Conservation (phyloP, 202 grass and related monocot species). For the Hordeum pubiflorum region DNA sequence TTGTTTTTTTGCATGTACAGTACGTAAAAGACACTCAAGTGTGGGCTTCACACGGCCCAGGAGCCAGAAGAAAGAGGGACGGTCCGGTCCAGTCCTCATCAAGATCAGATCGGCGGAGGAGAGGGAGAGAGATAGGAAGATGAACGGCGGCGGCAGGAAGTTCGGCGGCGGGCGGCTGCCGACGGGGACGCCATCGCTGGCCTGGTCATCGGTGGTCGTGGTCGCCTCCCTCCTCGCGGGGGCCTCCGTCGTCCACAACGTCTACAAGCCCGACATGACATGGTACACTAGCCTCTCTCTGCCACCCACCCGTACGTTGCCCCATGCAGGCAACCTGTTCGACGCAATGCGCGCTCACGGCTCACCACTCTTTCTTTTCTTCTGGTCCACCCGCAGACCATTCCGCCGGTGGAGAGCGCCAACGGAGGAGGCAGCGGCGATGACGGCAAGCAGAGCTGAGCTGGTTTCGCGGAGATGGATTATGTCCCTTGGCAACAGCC, state of each 20-base stretch:
- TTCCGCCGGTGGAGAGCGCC: not conserved
- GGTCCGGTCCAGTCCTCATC: no score
- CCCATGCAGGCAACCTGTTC: conserved; percentile 3
- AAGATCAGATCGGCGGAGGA: no score
- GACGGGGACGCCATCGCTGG: conserved; percentile 54
- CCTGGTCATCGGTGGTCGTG: conserved; percentile 52
- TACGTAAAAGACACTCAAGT: no score
- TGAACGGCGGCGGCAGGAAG: conserved; percentile 33
- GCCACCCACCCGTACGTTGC: not conserved
- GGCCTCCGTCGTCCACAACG: conserved; percentile 62
- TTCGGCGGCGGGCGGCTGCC: conserved; percentile 46
- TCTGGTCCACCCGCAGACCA: not conserved
- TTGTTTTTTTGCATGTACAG: no score
- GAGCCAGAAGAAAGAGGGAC: no score
- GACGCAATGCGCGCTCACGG: conserved; percentile 19
- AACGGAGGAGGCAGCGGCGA: not conserved
- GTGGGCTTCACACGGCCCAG: no score
- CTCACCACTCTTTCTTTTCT: not conserved
- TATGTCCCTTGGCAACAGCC: no score
- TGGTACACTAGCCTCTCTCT: not conserved
- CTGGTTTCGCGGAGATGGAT: not conserved
- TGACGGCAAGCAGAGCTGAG: not conserved
- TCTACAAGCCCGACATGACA: conserved; percentile 60
- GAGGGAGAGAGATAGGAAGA: not conserved
- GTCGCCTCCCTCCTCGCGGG: conserved; percentile 66